These are phyloP conservation scores for Diaporthe destruens DNA, from an alignment of 2,329 filamentous ascomycete species.

Conservation along the genomic window DNA sequence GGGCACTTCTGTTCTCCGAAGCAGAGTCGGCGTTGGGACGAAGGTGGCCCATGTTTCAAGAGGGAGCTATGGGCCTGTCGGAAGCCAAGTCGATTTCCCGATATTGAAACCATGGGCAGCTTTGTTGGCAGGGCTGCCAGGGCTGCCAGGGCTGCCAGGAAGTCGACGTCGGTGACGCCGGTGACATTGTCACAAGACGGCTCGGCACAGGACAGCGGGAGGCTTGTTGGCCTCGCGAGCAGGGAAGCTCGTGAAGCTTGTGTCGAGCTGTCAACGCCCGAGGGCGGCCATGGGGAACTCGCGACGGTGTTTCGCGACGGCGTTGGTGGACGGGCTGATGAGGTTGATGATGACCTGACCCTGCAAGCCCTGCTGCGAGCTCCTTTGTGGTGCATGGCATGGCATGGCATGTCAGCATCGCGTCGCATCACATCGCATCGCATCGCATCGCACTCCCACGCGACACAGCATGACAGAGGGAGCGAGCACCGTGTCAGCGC, in stretches of 20 bases:
- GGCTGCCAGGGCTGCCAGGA: constrained; percentile 23
- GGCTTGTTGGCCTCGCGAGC: not conserved
- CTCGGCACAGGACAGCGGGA: no score
- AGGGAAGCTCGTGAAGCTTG: constrained; percentile 25
- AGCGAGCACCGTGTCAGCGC: constrained; percentile 9
- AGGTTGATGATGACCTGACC: no score
- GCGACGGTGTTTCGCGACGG: constrained; percentile 14
- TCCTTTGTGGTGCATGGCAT: not conserved
- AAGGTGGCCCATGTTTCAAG: constrained; percentile 30
- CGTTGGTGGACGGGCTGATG: not conserved
- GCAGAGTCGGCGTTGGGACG: constrained; percentile 29
- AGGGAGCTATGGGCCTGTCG: constrained; percentile 29
- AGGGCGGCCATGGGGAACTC: not conserved
- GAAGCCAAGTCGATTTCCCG: constrained; percentile 28
- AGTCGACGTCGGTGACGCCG: constrained; percentile 29
- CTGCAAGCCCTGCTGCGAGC: not conserved
- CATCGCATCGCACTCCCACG: not conserved
- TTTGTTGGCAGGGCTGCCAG: constrained; percentile 24
- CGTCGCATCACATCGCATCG: not conserved
- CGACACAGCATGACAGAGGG: not conserved
- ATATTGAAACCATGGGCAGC: constrained; percentile 30
- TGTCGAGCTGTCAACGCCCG: constrained; percentile 3
- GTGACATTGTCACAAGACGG: not conserved
- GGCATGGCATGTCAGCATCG: not conserved
- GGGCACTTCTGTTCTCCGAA: constrained; percentile 23